A percentile compares a stretch with the other conserved stretches of the same genome.
These are phyloP conservation scores for Madurella fahalii DNA, from an alignment of 2,329 filamentous ascomycete genomes.

Conservation along the genomic window DNA sequence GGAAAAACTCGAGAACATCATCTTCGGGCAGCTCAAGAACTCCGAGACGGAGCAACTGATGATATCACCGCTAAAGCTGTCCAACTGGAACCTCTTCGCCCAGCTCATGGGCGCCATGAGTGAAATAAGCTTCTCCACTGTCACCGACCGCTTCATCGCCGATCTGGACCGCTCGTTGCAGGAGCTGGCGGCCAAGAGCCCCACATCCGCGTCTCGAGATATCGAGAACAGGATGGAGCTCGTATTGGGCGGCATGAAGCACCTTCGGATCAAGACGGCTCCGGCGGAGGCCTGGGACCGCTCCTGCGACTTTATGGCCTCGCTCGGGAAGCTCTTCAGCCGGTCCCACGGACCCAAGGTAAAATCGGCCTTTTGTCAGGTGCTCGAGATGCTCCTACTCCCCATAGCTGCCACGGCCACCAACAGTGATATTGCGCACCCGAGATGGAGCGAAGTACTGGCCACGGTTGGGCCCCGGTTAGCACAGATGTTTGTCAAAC, in stretches of 20 bases:
- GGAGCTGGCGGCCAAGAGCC: constrained; percentile 68
- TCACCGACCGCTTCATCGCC: constrained; percentile 74
- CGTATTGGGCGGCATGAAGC: constrained; percentile 86
- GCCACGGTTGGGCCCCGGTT: constrained; percentile 73
- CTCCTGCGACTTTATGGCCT: constrained; percentile 83
- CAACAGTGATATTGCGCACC: constrained; percentile 69
- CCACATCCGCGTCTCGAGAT: constrained; percentile 54
- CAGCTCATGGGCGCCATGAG: constrained; percentile 96
- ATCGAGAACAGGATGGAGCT: constrained; percentile 80
- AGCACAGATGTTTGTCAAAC: constrained; percentile 81
- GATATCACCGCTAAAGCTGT: constrained; percentile 75
- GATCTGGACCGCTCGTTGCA: constrained; percentile 77
- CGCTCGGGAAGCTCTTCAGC: constrained; percentile 75
- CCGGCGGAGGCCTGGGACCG: constrained; percentile 75
- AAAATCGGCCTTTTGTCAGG: constrained; percentile 91
- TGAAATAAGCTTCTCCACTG: constrained; percentile 80
- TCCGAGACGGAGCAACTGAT: constrained; percentile 78
- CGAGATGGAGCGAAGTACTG: constrained; percentile 84
- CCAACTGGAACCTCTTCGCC: constrained; percentile 94
- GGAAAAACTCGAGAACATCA: constrained; percentile 88
- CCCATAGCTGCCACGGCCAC: constrained; percentile 79
- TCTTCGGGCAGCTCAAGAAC: constrained; percentile 90
- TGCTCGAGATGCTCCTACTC: constrained; percentile 80
- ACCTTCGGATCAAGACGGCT: constrained; percentile 71
- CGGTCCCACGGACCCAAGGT: constrained; percentile 82